phyloP scores from a whole-genome alignment of 257 asterid genomes.

The Solanum rostratum region DNA sequence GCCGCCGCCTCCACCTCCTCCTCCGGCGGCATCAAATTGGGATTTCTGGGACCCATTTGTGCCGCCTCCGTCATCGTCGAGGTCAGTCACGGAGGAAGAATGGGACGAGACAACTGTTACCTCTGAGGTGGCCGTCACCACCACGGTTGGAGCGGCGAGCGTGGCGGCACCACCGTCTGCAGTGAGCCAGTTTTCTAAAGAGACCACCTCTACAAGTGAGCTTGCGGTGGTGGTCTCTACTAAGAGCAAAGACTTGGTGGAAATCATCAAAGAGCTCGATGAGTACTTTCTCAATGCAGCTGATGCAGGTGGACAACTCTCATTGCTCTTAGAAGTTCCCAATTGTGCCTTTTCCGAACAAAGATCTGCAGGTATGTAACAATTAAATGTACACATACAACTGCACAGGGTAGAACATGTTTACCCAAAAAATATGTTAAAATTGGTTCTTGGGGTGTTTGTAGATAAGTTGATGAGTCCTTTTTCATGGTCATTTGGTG shows the following conservation, averaged over 20 bases:
- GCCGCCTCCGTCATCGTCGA: conserved; percentile 54
- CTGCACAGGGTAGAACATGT: background rate
- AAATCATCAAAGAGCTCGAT: conserved; percentile 72
- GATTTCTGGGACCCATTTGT: conserved; percentile 96
- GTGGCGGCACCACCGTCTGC: conserved; percentile 61
- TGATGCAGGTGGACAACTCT: conserved; percentile 71
- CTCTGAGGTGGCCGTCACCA: conserved; percentile 48
- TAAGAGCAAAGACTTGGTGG: conserved; percentile 67
- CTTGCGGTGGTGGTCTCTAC: conserved; percentile 76
- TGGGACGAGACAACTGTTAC: conserved; percentile 56
- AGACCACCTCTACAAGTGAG: conserved; percentile 49
- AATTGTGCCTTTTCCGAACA: conserved; percentile 45
- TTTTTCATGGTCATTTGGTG: conserved; percentile 60
- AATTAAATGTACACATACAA: background rate
- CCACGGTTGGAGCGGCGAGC: conserved; percentile 37
- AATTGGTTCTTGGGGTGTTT: conserved; percentile 6
- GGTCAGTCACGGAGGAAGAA: conserved; percentile 64
- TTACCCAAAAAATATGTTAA: background rate
- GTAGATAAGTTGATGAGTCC: conserved; percentile 46
- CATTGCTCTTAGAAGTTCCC: conserved; percentile 72
- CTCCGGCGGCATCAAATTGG: conserved; percentile 50
- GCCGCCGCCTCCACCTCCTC: conserved; percentile 61
- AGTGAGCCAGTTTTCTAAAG: conserved; percentile 24
- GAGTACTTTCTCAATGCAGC: conserved; percentile 87
- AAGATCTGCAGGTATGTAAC: conserved; percentile 37